Base-by-base conservation (phyloP, 108 stramenopile species). In the Discostella stelligeroides region DNA sequence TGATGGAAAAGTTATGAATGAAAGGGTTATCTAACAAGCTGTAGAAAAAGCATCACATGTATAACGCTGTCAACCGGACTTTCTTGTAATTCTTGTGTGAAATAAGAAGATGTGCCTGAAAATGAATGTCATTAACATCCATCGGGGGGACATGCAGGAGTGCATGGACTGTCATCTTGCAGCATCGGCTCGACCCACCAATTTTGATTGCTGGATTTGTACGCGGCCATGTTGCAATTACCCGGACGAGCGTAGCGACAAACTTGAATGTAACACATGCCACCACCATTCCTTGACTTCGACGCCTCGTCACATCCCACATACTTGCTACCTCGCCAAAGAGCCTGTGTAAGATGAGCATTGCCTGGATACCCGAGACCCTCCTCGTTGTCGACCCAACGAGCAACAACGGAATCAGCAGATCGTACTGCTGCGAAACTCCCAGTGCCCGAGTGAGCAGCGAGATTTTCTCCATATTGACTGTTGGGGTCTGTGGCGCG, bases 181-280 rank as follows among this genome's bases (percentile, higher is more conserved):
- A 70, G 47, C 68, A 70, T 70, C 4, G 68, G 68, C 25, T 40
- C 37, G 8, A 40, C n/a, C 59, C 38, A 42, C 20, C 39, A 41
- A 29, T 18, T 17, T 29, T 30, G 37, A 29, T 50, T 49, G 59
- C 29, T 48, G 48, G 15, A 6, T 5, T 60, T 47, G 47, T 49
- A 70, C 17, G 42, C 45, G n/a, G 45, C 41, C 67, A 68, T 51
- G 24, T 70, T 70, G 47, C 68, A 70, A 60, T 70, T 70, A 49
- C 14, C 39, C 6, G 23, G 20, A 25, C 61, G 49, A 41, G 65
- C 63, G 55, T 65, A 65, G 6, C 63, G 63, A 34, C 72, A 65
- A 43, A 73, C 72, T 43, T 73, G 65, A 8, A 41, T 58, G n/a
- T 73, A 53, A 37, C 72, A 73, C 43, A 54, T 54, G 3, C 24